These are phyloP conservation scores for Zoysia japonica DNA, from an alignment of 176 grass and related monocot genomes.

Conservation along the genomic window DNA sequence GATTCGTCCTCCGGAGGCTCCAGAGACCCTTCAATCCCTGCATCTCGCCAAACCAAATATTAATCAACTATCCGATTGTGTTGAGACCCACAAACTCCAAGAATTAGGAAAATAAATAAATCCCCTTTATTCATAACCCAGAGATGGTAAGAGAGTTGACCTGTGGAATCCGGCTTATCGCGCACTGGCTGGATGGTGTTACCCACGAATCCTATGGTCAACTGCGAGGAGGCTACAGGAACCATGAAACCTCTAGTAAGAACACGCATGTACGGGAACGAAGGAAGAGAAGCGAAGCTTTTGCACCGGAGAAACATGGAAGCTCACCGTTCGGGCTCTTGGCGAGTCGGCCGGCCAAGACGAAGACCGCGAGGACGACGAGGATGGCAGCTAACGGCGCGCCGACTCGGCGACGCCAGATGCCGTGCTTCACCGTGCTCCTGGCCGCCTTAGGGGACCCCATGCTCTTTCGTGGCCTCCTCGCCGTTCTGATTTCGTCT, in stretches of 20 bases:
- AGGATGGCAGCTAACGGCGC: conserved; percentile 33
- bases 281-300: not conserved
- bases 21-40: conserved; percentile 16
- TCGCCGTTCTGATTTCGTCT: not conserved
- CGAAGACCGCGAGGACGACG: conserved; percentile 26
- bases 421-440: conserved; percentile 28
- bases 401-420: conserved; percentile 45
- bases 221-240: conserved; percentile 39
- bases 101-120: not conserved
- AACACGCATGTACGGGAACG: not conserved
- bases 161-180: not conserved
- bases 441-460: conserved; percentile 46
- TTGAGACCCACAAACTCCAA: not conserved
- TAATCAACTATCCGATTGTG: not conserved
- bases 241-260: conserved; percentile 30
- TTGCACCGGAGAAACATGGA: not conserved
- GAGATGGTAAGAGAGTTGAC: conserved; percentile 14
- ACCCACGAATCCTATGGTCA: conserved; percentile 24
- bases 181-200: conserved; percentile 3
- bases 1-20: conserved; percentile 15
- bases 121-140: not conserved
- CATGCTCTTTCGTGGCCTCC: conserved; percentile 15
- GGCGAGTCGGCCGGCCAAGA: conserved; percentile 39
- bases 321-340: conserved; percentile 34
- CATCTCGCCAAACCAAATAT: conserved; percentile 20